Percentiles rank a stretch among this genome's conserved stretches.
These are phyloP conservation scores for Globisporangium nodosum DNA, from an alignment of 352 stramenopile genomes.

Conservation along the genomic window DNA sequence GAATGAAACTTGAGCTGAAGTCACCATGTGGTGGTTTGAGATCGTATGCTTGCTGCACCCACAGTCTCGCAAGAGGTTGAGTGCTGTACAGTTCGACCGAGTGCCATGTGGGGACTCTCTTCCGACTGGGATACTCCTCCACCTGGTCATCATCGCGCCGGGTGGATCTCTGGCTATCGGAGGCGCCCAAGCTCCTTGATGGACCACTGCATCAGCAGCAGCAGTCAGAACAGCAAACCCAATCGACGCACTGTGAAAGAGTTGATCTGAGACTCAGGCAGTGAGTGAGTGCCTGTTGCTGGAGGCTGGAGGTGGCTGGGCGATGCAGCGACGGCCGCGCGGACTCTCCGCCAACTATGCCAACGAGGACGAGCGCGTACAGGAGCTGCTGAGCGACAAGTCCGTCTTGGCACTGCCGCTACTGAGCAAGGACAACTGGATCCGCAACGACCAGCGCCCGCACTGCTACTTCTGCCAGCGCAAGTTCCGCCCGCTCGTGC, in stretches of 20 bases:
- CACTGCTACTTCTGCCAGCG: conserved; percentile 77
- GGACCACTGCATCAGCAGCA: not conserved
- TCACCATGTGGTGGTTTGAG: too few relatives aligned
- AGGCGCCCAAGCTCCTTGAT: not conserved
- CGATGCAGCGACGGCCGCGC: conserved; percentile 24
- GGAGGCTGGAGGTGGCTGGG: not conserved
- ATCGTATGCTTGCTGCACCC: not conserved
- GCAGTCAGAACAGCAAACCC: too few relatives aligned
- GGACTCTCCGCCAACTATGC: conserved; percentile 44
- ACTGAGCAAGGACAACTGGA: conserved; percentile 65
- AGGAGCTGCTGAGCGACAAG: conserved; percentile 54
- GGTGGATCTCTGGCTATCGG: not conserved
- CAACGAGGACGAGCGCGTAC: conserved; percentile 50
- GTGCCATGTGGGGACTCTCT: conserved; percentile 6
- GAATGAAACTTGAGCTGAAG: too few relatives aligned
- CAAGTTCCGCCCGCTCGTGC: conserved; percentile 70
- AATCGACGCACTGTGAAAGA: not conserved
- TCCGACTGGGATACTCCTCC: conserved; percentile 3
- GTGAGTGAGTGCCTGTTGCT: not conserved
- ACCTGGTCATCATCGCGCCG: conserved; percentile 2
- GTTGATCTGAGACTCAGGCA: not conserved
- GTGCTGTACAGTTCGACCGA: not conserved
- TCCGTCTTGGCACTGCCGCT: conserved; percentile 41
- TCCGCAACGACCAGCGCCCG: conserved; percentile 57
- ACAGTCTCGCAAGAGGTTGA: not conserved